A percentile compares a stretch with the other conserved stretches of the same genome.
Conservation (phyloP, 805 yeast genomes). For the Wickerhamiella azyma region DNA sequence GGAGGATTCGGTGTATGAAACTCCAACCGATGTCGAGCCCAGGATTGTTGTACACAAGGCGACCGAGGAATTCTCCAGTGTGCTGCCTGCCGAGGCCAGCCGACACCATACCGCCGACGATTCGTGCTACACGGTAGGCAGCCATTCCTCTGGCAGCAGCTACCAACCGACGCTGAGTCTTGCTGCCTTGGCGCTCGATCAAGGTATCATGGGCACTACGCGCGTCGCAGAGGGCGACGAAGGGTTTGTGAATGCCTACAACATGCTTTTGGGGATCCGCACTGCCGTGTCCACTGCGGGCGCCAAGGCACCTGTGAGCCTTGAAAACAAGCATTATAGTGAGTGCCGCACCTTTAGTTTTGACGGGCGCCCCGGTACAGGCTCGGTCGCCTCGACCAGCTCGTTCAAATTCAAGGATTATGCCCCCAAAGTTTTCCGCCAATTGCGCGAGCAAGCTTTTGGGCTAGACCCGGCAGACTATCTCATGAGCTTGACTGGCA, state of each 20-base stretch:
- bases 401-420: slow-evolving; percentile 96
- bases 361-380: slow-evolving; percentile 30
- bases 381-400: slow-evolving; percentile 57
- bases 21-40: not conserved
- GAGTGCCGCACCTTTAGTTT: slow-evolving; percentile 70
- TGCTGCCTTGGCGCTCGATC: slow-evolving; percentile 19
- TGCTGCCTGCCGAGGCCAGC: not conserved
- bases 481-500: slow-evolving; percentile 79
- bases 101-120: not conserved
- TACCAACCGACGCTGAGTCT: slow-evolving; percentile 4
- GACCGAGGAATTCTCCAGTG: not conserved
- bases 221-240: slow-evolving; percentile 86
- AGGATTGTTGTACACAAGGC: not conserved
- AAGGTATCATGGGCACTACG: slow-evolving; percentile 53
- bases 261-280: slow-evolving; percentile 93
- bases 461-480: slow-evolving; percentile 95
- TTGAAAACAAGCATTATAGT: slow-evolving; percentile 56
- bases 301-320: slow-evolving; percentile 65
- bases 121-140: slow-evolving; percentile 1
- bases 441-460: slow-evolving; percentile 54
- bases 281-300: slow-evolving; percentile 81
- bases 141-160: not conserved
- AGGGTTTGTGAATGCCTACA: slow-evolving; percentile 86
- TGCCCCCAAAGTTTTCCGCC: slow-evolving; percentile 89
- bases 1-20: not conserved